Base-by-base conservation (phyloP, 1,284 basidiomycete species). In the Coriolopsis trogii region DNA sequence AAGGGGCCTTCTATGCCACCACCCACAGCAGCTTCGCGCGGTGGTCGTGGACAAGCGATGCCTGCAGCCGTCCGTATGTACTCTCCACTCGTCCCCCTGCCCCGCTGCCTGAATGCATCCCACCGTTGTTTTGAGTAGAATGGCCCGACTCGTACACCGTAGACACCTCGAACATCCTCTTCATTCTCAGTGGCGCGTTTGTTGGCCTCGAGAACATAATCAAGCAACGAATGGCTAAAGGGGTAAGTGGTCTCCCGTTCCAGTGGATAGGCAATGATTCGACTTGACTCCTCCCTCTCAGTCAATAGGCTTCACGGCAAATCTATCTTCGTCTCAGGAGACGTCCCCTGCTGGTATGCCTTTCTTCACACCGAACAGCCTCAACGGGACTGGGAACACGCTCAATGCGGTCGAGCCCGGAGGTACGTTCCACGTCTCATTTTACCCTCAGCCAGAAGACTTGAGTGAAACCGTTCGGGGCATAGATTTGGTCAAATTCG, bases 121-220 rank as follows among this genome's bases (percentile, higher is more conserved):
- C n/a, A n/a, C n/a, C 43, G 1, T 7, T 23, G 8, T 9, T 16
- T 12, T 3, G 9, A 37, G 30, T 59, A 89, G 87, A 82, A 31
- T 85, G 81, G 64, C 76, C 82, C 1, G 87, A 91, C 31, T 73
- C 78, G 16, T 91, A 84, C 60, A 80, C 85, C 46, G 85, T 94
- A 31, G 91, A 95, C 66, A 95, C 93, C 1, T 85, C 90, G 16
- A 94, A 96, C 64, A 83, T 97, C 21, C 73, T 97, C 18, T 97
- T 97, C 70, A 90, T 97, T 53, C 69, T 95, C 10, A 95, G 91
- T 40, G 95, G 95, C 0, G 95, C 95, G 0, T 98, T 98, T 66
- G 94, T 97, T 10, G 95, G 95, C 1, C 72, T 98, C 39, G 95
- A 98, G 29, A 82, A 78, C 41, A 75, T 97, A 25, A 84, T 97